Evolutionary conservation across 2,329 filamentous ascomycete genomes (phyloP).

Genomic region (Colletotrichum aenigma): DNA sequence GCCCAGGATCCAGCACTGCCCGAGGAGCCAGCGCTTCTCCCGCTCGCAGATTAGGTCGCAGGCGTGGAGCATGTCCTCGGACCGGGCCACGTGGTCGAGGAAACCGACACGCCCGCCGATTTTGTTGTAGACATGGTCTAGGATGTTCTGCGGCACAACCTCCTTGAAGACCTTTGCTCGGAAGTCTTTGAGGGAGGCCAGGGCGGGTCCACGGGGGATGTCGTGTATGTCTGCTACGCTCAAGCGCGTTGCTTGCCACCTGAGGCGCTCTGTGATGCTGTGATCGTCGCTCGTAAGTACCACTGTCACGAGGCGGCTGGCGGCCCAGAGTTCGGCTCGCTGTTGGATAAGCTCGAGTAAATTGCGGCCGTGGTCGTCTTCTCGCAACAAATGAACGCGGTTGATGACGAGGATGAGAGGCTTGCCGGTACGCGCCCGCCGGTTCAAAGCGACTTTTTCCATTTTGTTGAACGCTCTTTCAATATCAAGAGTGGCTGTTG

Average conservation of each 20-base stretch:
- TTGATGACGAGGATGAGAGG: slow-evolving; percentile 95
- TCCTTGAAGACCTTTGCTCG: slow-evolving; percentile 79
- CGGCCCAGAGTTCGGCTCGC: slow-evolving; percentile 94
- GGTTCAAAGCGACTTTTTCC: slow-evolving; percentile 85
- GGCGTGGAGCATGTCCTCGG: slow-evolving; percentile 76
- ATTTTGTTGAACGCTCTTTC: slow-evolving; percentile 97
- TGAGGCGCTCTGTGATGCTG: slow-evolving; percentile 95
- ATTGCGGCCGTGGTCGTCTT: slow-evolving; percentile 92
- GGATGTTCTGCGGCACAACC: slow-evolving; percentile 52
- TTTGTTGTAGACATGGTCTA: slow-evolving; percentile 82
- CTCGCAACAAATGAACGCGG: slow-evolving; percentile 86
- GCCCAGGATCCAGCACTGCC: slow-evolving; percentile 77
- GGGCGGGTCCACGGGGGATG: slow-evolving; percentile 77
- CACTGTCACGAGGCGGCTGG: slow-evolving; percentile 87
- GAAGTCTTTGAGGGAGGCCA: slow-evolving; percentile 78
- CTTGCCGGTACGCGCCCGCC: slow-evolving; percentile 57
- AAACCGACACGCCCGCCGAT: slow-evolving; percentile 90
- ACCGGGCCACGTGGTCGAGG: slow-evolving; percentile 88
- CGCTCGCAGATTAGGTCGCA: slow-evolving; percentile 75
- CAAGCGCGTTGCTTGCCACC: slow-evolving; percentile 92
- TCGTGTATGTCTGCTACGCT: slow-evolving; percentile 88
- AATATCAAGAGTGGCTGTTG: slow-evolving; percentile 90
- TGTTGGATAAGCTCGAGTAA: slow-evolving; percentile 94
- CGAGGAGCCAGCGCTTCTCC: slow-evolving; percentile 77
- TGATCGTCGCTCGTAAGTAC: slow-evolving; percentile 98